Evolutionary conservation across 2,329 filamentous ascomycete genomes (phyloP).

Genomic region (Tolypocladium inflatum): DNA sequence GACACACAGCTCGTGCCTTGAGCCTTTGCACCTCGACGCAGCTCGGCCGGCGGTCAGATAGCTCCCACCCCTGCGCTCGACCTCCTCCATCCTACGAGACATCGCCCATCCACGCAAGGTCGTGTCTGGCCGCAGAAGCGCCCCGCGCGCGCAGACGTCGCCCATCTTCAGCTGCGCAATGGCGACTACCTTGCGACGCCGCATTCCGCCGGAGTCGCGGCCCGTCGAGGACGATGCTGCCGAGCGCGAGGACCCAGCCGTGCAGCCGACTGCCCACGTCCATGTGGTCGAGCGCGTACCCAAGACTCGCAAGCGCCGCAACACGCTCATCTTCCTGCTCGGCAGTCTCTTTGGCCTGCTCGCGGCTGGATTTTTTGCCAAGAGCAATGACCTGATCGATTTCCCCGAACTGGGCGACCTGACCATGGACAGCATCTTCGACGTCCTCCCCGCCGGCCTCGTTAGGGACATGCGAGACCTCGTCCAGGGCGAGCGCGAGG

Average conservation of each 20-base stretch:
- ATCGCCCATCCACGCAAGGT: background rate
- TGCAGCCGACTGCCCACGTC: constrained; percentile 21
- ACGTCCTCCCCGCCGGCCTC: constrained; percentile 79
- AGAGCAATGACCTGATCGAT: constrained; percentile 81
- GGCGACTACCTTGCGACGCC: constrained; percentile 24
- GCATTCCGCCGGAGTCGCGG: constrained; percentile 14
- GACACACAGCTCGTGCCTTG: background rate
- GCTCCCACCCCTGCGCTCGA: background rate
- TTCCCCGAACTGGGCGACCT: constrained; percentile 61
- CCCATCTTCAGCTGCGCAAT: constrained; percentile 9
- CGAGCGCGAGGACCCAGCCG: constrained; percentile 18
- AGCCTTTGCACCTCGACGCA: background rate
- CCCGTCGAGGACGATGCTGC: constrained; percentile 10
- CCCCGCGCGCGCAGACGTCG: background rate
- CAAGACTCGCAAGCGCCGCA: constrained; percentile 60
- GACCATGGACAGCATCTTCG: constrained; percentile 77
- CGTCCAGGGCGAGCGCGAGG: constrained; percentile 75
- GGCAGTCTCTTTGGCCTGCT: constrained; percentile 86
- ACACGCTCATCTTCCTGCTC: constrained; percentile 74
- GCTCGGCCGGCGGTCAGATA: background rate
- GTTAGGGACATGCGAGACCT: constrained; percentile 79
- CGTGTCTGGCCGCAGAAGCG: background rate
- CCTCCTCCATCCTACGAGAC: background rate
- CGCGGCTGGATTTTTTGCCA: constrained; percentile 83
- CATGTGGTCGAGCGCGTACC: constrained; percentile 33